A percentile compares a stretch with the other conserved stretches of the same genome.
Evolutionary conservation across 805 yeast species (phyloP).

Genomic region (Candida khao-thaluensis): DNA sequence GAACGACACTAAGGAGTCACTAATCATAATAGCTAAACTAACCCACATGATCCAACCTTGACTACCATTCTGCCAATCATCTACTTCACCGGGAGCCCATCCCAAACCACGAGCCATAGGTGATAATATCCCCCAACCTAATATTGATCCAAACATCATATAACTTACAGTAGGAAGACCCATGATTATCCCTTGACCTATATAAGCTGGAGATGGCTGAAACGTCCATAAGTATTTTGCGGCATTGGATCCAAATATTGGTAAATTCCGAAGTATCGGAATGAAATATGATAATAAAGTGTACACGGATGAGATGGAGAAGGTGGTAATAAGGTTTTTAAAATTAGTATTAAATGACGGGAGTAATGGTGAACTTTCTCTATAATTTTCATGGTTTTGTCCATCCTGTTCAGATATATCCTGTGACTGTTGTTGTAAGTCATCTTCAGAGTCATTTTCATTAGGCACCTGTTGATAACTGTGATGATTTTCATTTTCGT

Average conservation of each 20-base stretch:
- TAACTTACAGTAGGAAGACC: conserved; percentile 88
- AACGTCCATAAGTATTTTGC: conserved; percentile 81
- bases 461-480: not conserved
- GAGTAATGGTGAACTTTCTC: not conserved
- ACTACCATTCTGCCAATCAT: conserved; percentile 90
- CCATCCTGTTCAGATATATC: not conserved
- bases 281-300: conserved; percentile 71
- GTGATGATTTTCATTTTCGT: not conserved
- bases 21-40: conserved; percentile 88
- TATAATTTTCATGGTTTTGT: not conserved
- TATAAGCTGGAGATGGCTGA: conserved; percentile 95
- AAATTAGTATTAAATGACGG: conserved; percentile 54
- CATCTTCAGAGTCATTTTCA: not conserved
- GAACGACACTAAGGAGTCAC: conserved; percentile 84
- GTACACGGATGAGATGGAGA: conserved; percentile 66
- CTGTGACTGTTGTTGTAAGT: not conserved
- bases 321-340: conserved; percentile 57
- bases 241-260: conserved; percentile 67
- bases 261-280: conserved; percentile 67
- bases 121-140: conserved; percentile 93
- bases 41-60: conserved; percentile 99
- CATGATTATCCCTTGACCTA: conserved; percentile 98
- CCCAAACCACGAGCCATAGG: conserved; percentile 67
- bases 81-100: conserved; percentile 90
- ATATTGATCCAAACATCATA: conserved; percentile 83